These are phyloP conservation scores for Silybum marianum DNA, from an alignment of 129 eudicot genomes.

Conservation along the genomic window DNA sequence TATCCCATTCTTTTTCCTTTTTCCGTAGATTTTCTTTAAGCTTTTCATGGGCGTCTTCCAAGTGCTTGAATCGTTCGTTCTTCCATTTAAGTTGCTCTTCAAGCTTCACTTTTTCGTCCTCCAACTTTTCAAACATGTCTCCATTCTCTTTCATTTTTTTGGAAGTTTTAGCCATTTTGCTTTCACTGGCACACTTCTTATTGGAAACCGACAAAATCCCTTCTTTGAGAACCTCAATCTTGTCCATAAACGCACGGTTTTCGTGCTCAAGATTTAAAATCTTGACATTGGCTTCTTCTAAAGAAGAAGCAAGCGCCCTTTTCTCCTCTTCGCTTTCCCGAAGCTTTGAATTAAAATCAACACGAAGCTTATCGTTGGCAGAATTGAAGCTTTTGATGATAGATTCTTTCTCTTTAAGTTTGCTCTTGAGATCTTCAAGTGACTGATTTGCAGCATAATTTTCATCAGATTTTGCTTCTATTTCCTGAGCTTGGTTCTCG, in stretches of 20 bases:
- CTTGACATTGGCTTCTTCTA: slow-evolving; percentile 59
- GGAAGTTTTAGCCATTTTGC: slow-evolving; percentile 45
- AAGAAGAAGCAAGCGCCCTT: slow-evolving; percentile 39
- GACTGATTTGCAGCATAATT: slow-evolving; percentile 36
- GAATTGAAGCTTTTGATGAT: slow-evolving; percentile 41
- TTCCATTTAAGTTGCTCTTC: slow-evolving; percentile 84
- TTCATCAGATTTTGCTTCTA: slow-evolving; percentile 51
- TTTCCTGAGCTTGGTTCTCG: slow-evolving; percentile 51
- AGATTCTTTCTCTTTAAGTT: slow-evolving; percentile 56
- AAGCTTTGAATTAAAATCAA: slow-evolving; percentile 49
- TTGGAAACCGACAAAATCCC: slow-evolving; percentile 45
- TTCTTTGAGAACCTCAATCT: slow-evolving; percentile 56
- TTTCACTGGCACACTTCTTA: slow-evolving; percentile 51
- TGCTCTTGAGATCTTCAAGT: slow-evolving; percentile 46
- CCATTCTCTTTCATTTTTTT: slow-evolving; percentile 53
- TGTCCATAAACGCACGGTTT: slow-evolving; percentile 50
- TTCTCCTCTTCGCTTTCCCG: slow-evolving; percentile 61
- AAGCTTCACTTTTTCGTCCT: slow-evolving; percentile 54
- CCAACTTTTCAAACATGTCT: slow-evolving; percentile 50
- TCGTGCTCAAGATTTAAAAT: slow-evolving; percentile 45
- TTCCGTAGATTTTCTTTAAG: slow-evolving; percentile 36
- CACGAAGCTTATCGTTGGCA: slow-evolving; percentile 57
- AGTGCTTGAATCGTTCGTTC: slow-evolving; percentile 69
- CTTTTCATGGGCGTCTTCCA: slow-evolving; percentile 79
- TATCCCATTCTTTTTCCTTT: slow-evolving; percentile 73